These are phyloP conservation scores for Erucastrum elatum DNA, from an alignment of 345 rosid genomes.

Conservation along the genomic window DNA sequence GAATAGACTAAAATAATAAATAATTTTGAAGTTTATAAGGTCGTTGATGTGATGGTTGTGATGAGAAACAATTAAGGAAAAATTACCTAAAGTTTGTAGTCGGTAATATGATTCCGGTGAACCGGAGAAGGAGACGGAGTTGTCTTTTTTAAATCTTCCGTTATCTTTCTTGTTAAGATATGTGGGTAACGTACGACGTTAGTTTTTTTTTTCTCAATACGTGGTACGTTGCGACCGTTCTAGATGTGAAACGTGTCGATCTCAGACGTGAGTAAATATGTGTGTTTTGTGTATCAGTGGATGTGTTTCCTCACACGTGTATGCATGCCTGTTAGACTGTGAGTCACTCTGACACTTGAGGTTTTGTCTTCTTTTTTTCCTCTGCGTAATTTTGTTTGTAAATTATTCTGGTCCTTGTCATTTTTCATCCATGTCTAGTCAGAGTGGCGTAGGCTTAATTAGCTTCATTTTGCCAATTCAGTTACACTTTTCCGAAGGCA, in stretches of 20 bases:
- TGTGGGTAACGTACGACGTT: constrained; percentile 30
- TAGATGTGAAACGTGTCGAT: constrained; percentile 32
- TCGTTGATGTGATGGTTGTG: constrained; percentile 15
- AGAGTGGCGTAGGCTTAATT: not conserved
- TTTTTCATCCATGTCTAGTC: constrained; percentile 4
- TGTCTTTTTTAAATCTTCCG: not conserved
- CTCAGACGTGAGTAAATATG: constrained; percentile 1
- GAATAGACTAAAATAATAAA: not conserved
- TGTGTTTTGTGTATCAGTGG: constrained; percentile 2
- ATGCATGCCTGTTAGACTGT: not conserved
- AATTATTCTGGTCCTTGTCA: not conserved
- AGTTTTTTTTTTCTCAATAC: constrained; percentile 26
- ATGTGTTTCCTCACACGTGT: constrained; percentile 27
- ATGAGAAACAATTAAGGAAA: not conserved
- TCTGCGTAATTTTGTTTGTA: not conserved
- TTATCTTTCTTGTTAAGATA: constrained; percentile 34
- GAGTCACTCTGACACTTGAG: not conserved
- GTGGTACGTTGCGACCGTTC: constrained; percentile 40
- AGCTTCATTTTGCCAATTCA: not conserved
- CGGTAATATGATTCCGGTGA: not conserved
- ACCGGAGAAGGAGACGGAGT: constrained; percentile 18
- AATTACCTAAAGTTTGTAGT: not conserved
- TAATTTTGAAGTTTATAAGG: not conserved
- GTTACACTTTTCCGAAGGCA: not conserved
- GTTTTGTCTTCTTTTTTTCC: not conserved